Evolutionary conservation across 805 yeast genomes (phyloP), one percentile per base, ranked within the genome.

Genomic region (Myxozyma monticola): DNA sequence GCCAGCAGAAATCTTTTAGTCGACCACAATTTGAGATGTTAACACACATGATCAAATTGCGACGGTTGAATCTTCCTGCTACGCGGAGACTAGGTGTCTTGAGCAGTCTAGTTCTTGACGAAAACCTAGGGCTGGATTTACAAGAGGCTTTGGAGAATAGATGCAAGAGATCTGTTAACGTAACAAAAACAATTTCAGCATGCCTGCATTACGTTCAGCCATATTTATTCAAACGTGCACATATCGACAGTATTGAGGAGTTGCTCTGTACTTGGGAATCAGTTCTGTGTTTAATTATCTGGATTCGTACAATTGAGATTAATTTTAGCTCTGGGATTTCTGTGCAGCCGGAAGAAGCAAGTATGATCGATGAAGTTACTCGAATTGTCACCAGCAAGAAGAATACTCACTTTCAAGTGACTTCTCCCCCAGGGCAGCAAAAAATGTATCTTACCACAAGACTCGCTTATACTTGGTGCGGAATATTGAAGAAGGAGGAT

Each of bases 271-370:
- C 51, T 5, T 41, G 51, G 46, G 51, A 47, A 15, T 47, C 51
- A 3, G 46, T 47, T 22, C 38, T 47, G 2, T 47, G 51, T 28
- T 15, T 47, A 22, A 47, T 47, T 12, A 36, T 47, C 18, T 47
- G 51, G 51, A 47, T 47, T 7, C 51, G 51, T 8, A 47, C 51
- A n/a, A 47, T 47, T 18, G 51, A 47, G 24, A 41, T 47, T 14
- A 47, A 47, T 17, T 47, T 36, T 24, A 29, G 39, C 17, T 36
- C 42, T 4, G 51, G 51, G 1, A 47, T 41, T 9, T 29, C 41
- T 15, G 45, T 47, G 6, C 51, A 47, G 42, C 46, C 51, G 4
- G 51, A 47, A 25, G 51, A 47, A 29, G 51, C 51, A 6, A 35
- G 35, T 4, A 39, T 47, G 51, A 47, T 47, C 17, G 51, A 47